A percentile compares a stretch with the other conserved stretches of the same genome.
Evolutionary conservation across 1,284 basidiomycete species (phyloP).

Genomic region (Macrocystidia cucumis): DNA sequence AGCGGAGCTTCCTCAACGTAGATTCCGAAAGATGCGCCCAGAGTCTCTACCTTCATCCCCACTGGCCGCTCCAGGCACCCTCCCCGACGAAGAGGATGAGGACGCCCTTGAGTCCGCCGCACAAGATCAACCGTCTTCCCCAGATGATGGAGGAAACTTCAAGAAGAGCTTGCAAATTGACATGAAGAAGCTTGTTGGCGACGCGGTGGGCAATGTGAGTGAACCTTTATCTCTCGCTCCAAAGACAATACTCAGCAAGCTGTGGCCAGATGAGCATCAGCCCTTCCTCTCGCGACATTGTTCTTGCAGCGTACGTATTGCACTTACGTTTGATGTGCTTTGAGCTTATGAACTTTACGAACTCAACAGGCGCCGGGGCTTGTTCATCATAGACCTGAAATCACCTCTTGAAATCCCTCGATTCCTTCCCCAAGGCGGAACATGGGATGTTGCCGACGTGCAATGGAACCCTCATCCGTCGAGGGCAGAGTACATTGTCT

Average conservation of each 20-base stretch:
- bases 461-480: constrained; percentile 95
- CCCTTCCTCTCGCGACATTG: constrained; percentile 71
- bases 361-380: constrained; percentile 66
- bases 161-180: constrained; percentile 57
- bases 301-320: constrained; percentile 63
- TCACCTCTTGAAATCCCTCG: constrained; percentile 84
- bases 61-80: too few relatives aligned
- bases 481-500: constrained; percentile 86
- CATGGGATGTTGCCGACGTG: constrained; percentile 94
- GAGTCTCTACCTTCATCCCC: too few relatives aligned
- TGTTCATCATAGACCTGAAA: constrained; percentile 96
- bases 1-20: too few relatives aligned
- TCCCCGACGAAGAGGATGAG: too few relatives aligned
- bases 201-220: constrained; percentile 76
- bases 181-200: constrained; percentile 71
- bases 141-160: constrained; percentile 51
- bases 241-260: not conserved
- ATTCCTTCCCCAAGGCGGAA: constrained; percentile 91
- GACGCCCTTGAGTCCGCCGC: too few relatives aligned
- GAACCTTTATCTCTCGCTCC: constrained; percentile 1
- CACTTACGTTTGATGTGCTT: not conserved
- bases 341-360: constrained; percentile 4
- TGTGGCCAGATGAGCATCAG: constrained; percentile 71
- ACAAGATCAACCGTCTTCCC: constrained; percentile 31
- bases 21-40: too few relatives aligned